Conservation (phyloP, 1,139 yeast species). For the Geotrichum citri-aurantii region DNA sequence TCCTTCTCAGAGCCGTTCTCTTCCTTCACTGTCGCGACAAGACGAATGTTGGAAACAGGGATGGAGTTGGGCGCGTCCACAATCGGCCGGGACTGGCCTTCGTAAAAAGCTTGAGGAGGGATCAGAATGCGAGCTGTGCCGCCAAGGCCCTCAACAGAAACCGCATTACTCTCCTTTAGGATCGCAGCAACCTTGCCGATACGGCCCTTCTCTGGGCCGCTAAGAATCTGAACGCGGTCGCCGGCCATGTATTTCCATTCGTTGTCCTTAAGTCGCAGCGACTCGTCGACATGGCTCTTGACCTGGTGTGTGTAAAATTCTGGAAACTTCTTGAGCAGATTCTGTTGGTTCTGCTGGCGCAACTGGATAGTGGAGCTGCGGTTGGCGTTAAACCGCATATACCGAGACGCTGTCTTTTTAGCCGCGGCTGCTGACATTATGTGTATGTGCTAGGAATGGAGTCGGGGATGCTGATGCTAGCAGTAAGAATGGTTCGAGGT, state of each 20-base stretch:
- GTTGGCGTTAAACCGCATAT: slow-evolving; percentile 12
- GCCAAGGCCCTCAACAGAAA: slow-evolving; percentile 52
- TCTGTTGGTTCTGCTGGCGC: slow-evolving; percentile 10
- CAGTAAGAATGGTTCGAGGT: neutral
- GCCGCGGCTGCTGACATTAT: slow-evolving; percentile 7
- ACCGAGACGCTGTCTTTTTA: slow-evolving; percentile 9
- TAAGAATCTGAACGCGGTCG: slow-evolving; percentile 58
- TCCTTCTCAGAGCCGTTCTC: slow-evolving; percentile 49
- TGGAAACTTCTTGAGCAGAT: slow-evolving; percentile 8
- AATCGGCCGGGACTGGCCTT: slow-evolving; percentile 67
- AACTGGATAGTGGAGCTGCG: slow-evolving; percentile 8
- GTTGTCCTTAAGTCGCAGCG: slow-evolving; percentile 38
- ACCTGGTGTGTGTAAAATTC: slow-evolving; percentile 13
- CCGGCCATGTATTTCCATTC: slow-evolving; percentile 55
- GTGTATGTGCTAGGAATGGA: neutral
- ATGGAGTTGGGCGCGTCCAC: slow-evolving; percentile 53
- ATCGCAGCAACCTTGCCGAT: slow-evolving; percentile 53
- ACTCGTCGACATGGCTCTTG: slow-evolving; percentile 24
- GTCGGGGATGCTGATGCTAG: neutral
- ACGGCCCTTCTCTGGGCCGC: slow-evolving; percentile 67
- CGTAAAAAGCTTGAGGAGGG: slow-evolving; percentile 70
- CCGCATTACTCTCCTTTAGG: slow-evolving; percentile 46
- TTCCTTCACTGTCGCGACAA: slow-evolving; percentile 70
- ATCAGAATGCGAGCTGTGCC: slow-evolving; percentile 45
- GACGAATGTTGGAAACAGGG: slow-evolving; percentile 57